These are phyloP conservation scores for Candida tropicalis DNA, from an alignment of 1,139 yeast genomes.

Conservation along the genomic window DNA sequence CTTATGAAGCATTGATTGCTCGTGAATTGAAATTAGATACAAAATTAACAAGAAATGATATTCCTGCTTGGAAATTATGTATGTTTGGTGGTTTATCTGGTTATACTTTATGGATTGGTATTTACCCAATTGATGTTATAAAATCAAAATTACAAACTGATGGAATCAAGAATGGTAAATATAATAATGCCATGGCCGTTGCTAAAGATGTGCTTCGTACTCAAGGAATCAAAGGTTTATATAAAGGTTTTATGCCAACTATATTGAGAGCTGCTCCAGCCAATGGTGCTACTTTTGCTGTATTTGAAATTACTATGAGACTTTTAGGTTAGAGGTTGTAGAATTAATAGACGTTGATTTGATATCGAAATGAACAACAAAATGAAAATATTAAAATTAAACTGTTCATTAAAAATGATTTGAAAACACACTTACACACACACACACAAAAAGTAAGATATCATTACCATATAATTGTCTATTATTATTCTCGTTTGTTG, in stretches of 20 bases:
- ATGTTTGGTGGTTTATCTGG: constrained; percentile 85
- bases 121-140: constrained; percentile 83
- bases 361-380: too few relatives aligned
- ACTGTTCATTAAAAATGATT: too few relatives aligned
- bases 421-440: too few relatives aligned
- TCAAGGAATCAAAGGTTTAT: constrained; percentile 74
- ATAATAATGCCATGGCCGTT: constrained; percentile 56
- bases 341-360: too few relatives aligned
- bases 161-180: constrained; percentile 52
- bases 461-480: too few relatives aligned
- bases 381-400: background rate
- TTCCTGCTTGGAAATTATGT: constrained; percentile 87
- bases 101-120: constrained; percentile 77
- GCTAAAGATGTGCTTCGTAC: constrained; percentile 51
- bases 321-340: constrained; percentile 23
- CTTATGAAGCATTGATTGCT: constrained; percentile 83
- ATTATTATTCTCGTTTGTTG: constrained; percentile 16
- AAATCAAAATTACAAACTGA: constrained; percentile 90
- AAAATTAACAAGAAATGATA: constrained; percentile 56
- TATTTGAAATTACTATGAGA: constrained; percentile 87
- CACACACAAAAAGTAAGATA: too few relatives aligned
- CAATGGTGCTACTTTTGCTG: constrained; percentile 92
- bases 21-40: constrained; percentile 47
- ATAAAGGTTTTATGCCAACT: constrained; percentile 88
- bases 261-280: constrained; percentile 96